Base-by-base conservation (phyloP, 2,329 filamentous ascomycete species). In the Phyllosticta capitalensis region DNA sequence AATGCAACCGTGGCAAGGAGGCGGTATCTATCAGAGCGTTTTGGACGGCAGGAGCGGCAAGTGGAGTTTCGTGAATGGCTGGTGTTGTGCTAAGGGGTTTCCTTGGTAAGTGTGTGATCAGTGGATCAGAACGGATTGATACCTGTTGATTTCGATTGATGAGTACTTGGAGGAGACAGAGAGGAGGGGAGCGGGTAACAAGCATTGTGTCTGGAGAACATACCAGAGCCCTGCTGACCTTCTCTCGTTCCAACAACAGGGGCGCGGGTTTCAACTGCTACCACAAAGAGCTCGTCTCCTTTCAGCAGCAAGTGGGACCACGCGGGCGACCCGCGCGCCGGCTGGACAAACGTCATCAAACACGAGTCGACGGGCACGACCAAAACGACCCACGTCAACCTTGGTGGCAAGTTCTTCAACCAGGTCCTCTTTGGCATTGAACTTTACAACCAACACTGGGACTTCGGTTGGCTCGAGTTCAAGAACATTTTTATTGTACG, bases 381-480 rank as follows among this genome's bases (percentile, higher is more conserved):
- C 1, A 68, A 69, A 9, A 69, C 66, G 28, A 67, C 75, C 55
- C 65, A 55, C 3, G 76, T 76, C 62, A 65, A 72, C 5, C 62
- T 76, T 26, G 52, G 61, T 63, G 65, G 62, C 60, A 75, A 76
- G 63, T 72, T 69, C 14, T 74, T 76, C 60, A 76, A 75, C 61
- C 72, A 76, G 61, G 74, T 67, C 5, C 59, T 76, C 9, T 73
- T 76, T 54, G 74, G 74, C 1, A 75, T 76, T 48, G 74, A 77
- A 61, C 65, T 75, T 1, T 69, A 68, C 20, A 69, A 67, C 49
- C 69, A 73, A 10, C 63, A 62, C n/a, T 76, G 74, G 74, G 66
- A 74, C 62, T 76, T 76, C 61, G 74, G 74, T 1, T 60, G 67
- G 10, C 65, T 76, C n/a, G 68, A 68, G 6, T 76, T 62, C 68